phyloP scores from a whole-genome alignment of 345 rosid genomes.

The Populus nigra region DNA sequence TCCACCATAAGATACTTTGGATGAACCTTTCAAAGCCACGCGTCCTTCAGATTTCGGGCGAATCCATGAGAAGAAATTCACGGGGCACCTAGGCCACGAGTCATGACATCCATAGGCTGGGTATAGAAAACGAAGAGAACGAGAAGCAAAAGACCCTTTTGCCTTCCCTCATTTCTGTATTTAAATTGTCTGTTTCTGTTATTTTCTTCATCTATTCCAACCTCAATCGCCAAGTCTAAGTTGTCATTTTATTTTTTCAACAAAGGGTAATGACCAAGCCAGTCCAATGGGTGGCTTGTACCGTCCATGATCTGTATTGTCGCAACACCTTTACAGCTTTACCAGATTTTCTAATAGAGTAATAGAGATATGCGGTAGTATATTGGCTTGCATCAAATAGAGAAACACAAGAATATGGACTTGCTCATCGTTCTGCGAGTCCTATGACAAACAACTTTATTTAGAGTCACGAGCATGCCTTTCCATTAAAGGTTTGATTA shows the following conservation, averaged over 20 bases:
- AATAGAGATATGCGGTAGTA: background rate
- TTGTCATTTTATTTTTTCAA: no score
- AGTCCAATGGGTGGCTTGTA: no score
- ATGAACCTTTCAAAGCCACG: background rate
- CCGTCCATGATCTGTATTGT: background rate
- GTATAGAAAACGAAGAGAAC: no score
- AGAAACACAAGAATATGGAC: no score
- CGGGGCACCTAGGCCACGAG: background rate
- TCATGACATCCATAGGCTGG: background rate
- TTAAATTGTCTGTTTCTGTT: no score
- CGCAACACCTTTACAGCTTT: background rate
- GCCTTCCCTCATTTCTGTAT: background rate
- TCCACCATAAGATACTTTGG: background rate
- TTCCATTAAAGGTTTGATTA: no score
- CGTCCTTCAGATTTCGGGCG: background rate
- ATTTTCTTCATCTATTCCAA: background rate
- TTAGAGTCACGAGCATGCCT: background rate
- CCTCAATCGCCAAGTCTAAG: background rate
- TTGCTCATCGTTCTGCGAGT: background rate
- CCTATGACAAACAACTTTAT: background rate
- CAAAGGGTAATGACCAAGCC: no score
- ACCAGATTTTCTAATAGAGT: background rate
- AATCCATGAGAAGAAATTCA: background rate
- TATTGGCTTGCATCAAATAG: background rate
- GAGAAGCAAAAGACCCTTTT: no score